These are phyloP conservation scores for Euphorbia pulcherrima DNA, from an alignment of 345 rosid genomes.

Conservation along the genomic window DNA sequence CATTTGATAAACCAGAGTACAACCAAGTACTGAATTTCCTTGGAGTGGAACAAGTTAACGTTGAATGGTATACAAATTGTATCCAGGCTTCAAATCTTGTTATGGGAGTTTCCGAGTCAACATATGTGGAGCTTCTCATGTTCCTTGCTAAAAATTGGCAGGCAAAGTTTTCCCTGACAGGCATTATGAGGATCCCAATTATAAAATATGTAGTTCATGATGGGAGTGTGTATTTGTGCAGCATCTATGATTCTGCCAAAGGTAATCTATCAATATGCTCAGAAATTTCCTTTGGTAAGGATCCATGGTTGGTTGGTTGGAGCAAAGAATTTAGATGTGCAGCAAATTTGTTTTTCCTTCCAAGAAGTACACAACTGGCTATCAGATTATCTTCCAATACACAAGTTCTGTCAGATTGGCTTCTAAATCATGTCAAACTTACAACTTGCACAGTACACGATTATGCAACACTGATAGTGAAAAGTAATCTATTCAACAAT, in stretches of 20 bases:
- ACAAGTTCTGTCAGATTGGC: slow-evolving; percentile 40
- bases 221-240: slow-evolving; percentile 36
- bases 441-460: slow-evolving; percentile 17
- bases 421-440: slow-evolving; percentile 19
- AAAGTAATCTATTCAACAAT: slow-evolving; percentile 15
- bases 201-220: slow-evolving; percentile 40
- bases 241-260: slow-evolving; percentile 21
- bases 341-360: slow-evolving; percentile 40
- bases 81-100: slow-evolving; percentile 52
- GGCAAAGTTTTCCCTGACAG: slow-evolving; percentile 29
- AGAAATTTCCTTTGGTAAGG: not conserved
- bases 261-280: slow-evolving; percentile 19
- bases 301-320: slow-evolving; percentile 56
- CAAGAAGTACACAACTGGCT: slow-evolving; percentile 36
- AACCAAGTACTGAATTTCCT: slow-evolving; percentile 46
- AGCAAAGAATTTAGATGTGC: slow-evolving; percentile 40
- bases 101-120: slow-evolving; percentile 40
- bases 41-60: slow-evolving; percentile 37
- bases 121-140: slow-evolving; percentile 45
- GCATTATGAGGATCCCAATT: slow-evolving; percentile 39
- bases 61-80: slow-evolving; percentile 59
- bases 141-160: slow-evolving; percentile 56
- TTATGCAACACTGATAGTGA: slow-evolving; percentile 25
- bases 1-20: slow-evolving; percentile 39
- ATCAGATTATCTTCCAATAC: slow-evolving; percentile 17